Evolutionary conservation across 1,284 basidiomycete species (phyloP), one percentile per base, ranked within the genome.

Genomic region (Ceratobasidium sp.): DNA sequence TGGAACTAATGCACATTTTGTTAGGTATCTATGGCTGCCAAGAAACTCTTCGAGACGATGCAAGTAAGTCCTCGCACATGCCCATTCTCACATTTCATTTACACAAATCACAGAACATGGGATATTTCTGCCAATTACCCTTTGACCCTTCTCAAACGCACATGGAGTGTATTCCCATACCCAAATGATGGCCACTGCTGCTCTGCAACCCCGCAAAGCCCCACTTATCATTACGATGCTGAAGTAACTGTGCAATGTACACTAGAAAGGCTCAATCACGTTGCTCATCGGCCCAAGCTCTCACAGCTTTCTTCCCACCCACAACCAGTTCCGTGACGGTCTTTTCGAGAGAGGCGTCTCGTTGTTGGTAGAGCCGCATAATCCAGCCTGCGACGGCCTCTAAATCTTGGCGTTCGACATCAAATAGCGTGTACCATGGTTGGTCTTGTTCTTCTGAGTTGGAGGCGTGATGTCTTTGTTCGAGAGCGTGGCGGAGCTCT

Each of bases 391-490:
- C 90, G 16, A 94, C 88, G 75, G 85, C 88, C 89, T 91, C 92
- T 49, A 96, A 84, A 77, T 96, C 94, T 72, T 94, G 92, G 87
- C 88, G 92, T 0, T 88, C 85, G 0, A 91, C 91, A 78, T 97
- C 94, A 78, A 97, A 97, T 1, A 97, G 84, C 63, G 92, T 88
- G 89, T 91, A 95, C 94, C 94, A 97, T 8, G 73, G 58, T 28
- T 57, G 70, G 7, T 52, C 59, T 21, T 64, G 38, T 23, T 67
- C 54, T 21, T 73, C 72, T 23, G 21, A n/a, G 35, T 69, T 50
- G 16, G 41, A 46, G 2, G 58, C 44, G 21, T 70, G 64, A 23
- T 57, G 64, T 28, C 64, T 69, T 14, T 43, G 50, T 69, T 69
- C 64, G 16, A 69, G 64, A 18, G 35, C 50, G 1, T 50, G 64